Base-by-base conservation (phyloP, 108 stramenopile genomes). In the Stephanodiscus triporus region DNA sequence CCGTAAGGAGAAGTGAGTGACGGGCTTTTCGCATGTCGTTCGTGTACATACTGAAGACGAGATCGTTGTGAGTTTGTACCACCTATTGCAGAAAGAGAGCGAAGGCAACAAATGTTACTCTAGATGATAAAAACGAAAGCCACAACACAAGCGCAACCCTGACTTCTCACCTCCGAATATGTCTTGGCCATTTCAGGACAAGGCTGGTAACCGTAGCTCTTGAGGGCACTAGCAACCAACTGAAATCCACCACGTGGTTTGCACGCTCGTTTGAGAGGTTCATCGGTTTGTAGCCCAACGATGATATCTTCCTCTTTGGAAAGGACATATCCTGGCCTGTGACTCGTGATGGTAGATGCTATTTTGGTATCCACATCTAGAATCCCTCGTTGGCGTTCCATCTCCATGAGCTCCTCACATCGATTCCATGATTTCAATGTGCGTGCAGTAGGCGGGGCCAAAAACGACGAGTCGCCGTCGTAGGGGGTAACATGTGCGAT, bases 21-120 rank as follows among this genome's bases (percentile, higher is more conserved):
- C 88, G 78, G 17, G 88, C 88, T 36, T 43, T 68, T 40, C 80
- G 67, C 85, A 86, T 87, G 51, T 77, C 79, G 43, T 83, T 74
- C 6, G 88, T 86, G 73, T 89, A 89, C 70, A 87, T 84, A 54
- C 68, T 67, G 58, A 89, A 89, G n/a, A 85, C 80, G 57, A 84
- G 61, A 73, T 89, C 86, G 62, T 87, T 89, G 70, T 89, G 88
- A 0, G 86, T 89, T 57, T 64, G 69, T 23, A 87, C 88, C 54
- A 87, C 68, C 43, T 45, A 45, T 45, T 3, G 16, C 43, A 45
- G 43, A 17, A 45, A 45, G 43, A 45, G 43, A 17, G 16, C 16
- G 43, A 45, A 16, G 14, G 14, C 14, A 45, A 4, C 14, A 45
- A 17, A 17, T 45, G 43, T 14, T 45, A 45, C 2, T 45, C 16